phyloP scores from a whole-genome alignment of 2,329 filamentous ascomycete genomes.

The Tothia fuscella region DNA sequence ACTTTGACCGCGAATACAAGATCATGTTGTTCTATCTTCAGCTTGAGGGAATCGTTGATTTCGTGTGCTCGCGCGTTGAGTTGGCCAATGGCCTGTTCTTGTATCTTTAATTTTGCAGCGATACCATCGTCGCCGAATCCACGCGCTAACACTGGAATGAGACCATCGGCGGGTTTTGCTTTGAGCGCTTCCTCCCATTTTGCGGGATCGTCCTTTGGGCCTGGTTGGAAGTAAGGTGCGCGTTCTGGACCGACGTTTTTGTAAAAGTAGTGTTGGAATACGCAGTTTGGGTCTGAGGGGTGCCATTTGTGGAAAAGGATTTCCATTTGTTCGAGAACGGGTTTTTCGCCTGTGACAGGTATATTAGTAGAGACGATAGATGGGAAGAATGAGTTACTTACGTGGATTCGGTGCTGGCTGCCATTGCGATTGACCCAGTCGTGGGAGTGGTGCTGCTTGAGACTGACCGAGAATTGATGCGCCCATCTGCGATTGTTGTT shows the following conservation, averaged over 20 bases:
- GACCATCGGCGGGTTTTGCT: slow-evolving; percentile 64
- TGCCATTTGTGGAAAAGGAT: slow-evolving; percentile 65
- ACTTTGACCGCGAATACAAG: slow-evolving; percentile 63
- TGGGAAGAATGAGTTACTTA: neutral
- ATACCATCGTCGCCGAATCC: slow-evolving; percentile 54
- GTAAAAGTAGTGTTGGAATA: slow-evolving; percentile 78
- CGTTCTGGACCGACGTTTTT: slow-evolving; percentile 66
- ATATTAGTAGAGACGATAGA: slow-evolving; percentile 18
- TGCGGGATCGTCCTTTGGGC: slow-evolving; percentile 56
- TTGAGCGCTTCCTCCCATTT: slow-evolving; percentile 78
- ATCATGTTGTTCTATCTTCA: slow-evolving; percentile 65
- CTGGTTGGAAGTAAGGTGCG: slow-evolving; percentile 65
- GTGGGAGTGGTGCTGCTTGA: neutral
- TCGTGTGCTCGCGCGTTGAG: slow-evolving; percentile 65
- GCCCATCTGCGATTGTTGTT: slow-evolving; percentile 17
- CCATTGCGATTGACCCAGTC: slow-evolving; percentile 7
- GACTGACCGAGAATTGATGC: neutral
- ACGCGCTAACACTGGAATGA: slow-evolving; percentile 63
- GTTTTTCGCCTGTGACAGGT: slow-evolving; percentile 42
- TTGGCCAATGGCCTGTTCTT: slow-evolving; percentile 55
- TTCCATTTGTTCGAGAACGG: slow-evolving; percentile 61
- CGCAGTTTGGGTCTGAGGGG: slow-evolving; percentile 53
- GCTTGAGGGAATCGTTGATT: slow-evolving; percentile 62
- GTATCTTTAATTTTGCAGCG: slow-evolving; percentile 58
- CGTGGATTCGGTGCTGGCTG: slow-evolving; percentile 4